These are phyloP conservation scores for Nakaseomyces bracarensis DNA, from an alignment of 1,139 yeast genomes.

Conservation along the genomic window DNA sequence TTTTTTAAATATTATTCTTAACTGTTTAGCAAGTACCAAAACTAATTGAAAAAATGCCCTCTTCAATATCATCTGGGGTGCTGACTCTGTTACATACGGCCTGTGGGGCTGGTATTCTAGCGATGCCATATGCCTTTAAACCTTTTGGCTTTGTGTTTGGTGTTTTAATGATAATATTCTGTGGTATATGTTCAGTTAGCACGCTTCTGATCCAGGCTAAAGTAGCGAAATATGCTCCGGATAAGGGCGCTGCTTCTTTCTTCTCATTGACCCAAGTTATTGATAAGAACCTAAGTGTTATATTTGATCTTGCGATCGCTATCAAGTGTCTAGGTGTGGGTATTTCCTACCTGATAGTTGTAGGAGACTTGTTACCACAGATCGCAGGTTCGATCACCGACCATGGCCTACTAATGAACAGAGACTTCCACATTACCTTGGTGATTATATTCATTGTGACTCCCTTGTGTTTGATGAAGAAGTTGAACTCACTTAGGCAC, in stretches of 20 bases:
- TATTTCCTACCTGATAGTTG: slow-evolving; percentile 62
- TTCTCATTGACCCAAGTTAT: slow-evolving; percentile 71
- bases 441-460: slow-evolving; percentile 48
- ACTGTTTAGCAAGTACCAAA: too few relatives aligned
- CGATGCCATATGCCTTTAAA: slow-evolving; percentile 84
- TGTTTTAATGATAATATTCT: slow-evolving; percentile 51
- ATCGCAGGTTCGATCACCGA: slow-evolving; percentile 34
- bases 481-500: slow-evolving; percentile 58
- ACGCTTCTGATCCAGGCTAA: slow-evolving; percentile 27
- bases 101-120: slow-evolving; percentile 78
- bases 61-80: slow-evolving; percentile 31
- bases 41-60: too few relatives aligned
- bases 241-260: slow-evolving; percentile 66
- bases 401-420: slow-evolving; percentile 33
- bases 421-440: slow-evolving; percentile 59
- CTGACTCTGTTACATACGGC: slow-evolving; percentile 57
- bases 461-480: slow-evolving; percentile 58
- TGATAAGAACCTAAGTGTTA: slow-evolving; percentile 61
- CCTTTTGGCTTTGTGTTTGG: slow-evolving; percentile 81
- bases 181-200: slow-evolving; percentile 25
- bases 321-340: slow-evolving; percentile 84
- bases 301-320: slow-evolving; percentile 86
- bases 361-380: slow-evolving; percentile 72
- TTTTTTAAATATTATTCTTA: too few relatives aligned
- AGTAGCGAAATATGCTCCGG: slow-evolving; percentile 47